phyloP scores from a whole-genome alignment of 495 filamentous ascomycete species.

The Aspergillus incahuasiensis region DNA sequence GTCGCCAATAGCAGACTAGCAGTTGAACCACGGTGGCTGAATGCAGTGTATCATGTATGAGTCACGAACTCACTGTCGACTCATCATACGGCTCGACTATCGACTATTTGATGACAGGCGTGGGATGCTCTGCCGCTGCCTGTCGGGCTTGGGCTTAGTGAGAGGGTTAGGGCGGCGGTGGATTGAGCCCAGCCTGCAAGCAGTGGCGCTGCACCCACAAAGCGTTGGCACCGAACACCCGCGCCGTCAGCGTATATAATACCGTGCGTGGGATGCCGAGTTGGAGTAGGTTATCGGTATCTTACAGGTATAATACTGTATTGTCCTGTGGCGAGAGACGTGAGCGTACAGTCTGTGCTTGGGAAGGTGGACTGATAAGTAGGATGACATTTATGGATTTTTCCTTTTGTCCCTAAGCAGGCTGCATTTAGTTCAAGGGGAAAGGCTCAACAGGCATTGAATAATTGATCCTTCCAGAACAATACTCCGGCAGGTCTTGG shows the following conservation, averaged over 20 bases:
- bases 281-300: not conserved
- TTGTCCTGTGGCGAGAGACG: not conserved
- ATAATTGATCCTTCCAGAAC: constrained; percentile 1
- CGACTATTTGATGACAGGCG: not conserved
- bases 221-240: not conserved
- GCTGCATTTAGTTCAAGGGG: not conserved
- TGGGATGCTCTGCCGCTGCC: not conserved
- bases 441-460: not conserved
- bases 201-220: not conserved
- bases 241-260: constrained; percentile 4
- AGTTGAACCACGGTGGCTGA: not conserved
- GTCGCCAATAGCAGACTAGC: no score
- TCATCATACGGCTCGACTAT: not conserved
- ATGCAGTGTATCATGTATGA: not conserved
- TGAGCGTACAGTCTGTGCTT: not conserved
- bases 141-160: not conserved
- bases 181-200: not conserved
- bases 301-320: constrained; percentile 4
- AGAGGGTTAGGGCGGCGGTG: not conserved
- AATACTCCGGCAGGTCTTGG: constrained; percentile 13
- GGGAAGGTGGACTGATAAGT: not conserved
- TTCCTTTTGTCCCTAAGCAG: not conserved
- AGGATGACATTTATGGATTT: not conserved
- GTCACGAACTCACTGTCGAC: not conserved
- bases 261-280: not conserved